Percentiles rank a stretch among this genome's conserved stretches.
Evolutionary conservation across 129 eudicot species (phyloP).

Genomic region (Scalesia atractyloides): DNA sequence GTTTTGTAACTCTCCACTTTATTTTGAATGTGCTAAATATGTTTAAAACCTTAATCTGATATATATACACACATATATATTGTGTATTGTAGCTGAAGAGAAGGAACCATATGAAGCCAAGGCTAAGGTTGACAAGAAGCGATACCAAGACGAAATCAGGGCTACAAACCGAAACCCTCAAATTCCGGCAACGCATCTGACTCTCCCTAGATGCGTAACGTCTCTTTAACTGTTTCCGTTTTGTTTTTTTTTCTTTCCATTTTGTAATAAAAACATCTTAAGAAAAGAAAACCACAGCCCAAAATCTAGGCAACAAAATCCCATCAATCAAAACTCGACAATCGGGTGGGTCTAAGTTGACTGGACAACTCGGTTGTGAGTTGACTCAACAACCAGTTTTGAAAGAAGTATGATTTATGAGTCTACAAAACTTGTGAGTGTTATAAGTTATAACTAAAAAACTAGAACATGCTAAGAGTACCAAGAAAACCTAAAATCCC

Average conservation of each 20-base stretch:
- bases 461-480: conserved; percentile 3
- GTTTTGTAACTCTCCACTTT: conserved; percentile 28
- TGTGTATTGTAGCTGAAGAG: conserved; percentile 55
- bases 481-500: conserved; percentile 36
- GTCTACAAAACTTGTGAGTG: neutral
- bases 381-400: conserved; percentile 11
- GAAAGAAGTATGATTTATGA: neutral
- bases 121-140: conserved; percentile 67
- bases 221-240: neutral
- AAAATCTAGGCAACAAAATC: conserved; percentile 12
- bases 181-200: conserved; percentile 39
- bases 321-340: neutral
- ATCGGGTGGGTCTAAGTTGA: conserved; percentile 9
- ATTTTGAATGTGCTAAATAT: neutral
- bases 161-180: conserved; percentile 48
- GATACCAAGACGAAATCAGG: conserved; percentile 60
- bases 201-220: conserved; percentile 14
- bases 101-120: conserved; percentile 79
- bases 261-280: neutral
- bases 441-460: neutral
- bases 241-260: neutral
- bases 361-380: conserved; percentile 5
- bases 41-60: neutral
- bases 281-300: conserved; percentile 24
- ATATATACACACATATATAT: too few species aligned